Percentiles rank a stretch among this genome's conserved stretches.
These are phyloP conservation scores for Alternaria arbusti DNA, from an alignment of 2,329 filamentous ascomycete genomes.

Conservation along the genomic window DNA sequence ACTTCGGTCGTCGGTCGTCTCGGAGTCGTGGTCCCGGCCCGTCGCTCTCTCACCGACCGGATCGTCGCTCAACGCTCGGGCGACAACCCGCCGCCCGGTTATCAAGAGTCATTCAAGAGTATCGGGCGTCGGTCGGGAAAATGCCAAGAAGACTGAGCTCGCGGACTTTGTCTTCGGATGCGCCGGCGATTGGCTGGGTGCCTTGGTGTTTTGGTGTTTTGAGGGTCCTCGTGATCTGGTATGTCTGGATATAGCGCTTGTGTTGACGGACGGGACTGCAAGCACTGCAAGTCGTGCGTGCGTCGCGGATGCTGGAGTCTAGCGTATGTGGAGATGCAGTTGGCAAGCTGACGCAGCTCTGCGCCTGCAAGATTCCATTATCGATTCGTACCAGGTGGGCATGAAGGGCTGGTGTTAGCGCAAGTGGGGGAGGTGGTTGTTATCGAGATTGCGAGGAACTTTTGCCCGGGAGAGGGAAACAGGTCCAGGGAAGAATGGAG, in stretches of 20 bases:
- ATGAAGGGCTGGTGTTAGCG: constrained; percentile 28
- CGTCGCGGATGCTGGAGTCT: constrained; percentile 18
- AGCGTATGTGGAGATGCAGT: constrained; percentile 37
- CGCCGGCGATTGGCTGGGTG: constrained; percentile 18
- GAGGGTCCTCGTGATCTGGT: constrained; percentile 18
- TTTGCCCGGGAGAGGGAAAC: constrained; percentile 28
- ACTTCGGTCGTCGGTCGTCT: neutral
- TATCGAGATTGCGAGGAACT: constrained; percentile 16
- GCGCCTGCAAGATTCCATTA: constrained; percentile 12
- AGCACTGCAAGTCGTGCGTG: constrained; percentile 11
- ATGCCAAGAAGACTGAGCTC: constrained; percentile 8
- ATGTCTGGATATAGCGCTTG: constrained; percentile 12
- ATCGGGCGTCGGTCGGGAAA: neutral
- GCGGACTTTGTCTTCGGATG: constrained; percentile 5
- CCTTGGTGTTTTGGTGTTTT: neutral
- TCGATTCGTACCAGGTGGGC: constrained; percentile 21
- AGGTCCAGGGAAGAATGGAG: constrained; percentile 14
- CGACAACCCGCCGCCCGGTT: constrained; percentile 12
- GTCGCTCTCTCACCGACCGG: constrained; percentile 8
- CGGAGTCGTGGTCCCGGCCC: neutral
- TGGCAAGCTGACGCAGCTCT: constrained; percentile 24
- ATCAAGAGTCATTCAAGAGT: constrained; percentile 6
- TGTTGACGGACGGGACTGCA: neutral
- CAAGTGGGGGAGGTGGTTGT: constrained; percentile 35
- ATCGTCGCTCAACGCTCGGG: constrained; percentile 10